Base-by-base conservation (phyloP, 805 yeast species). In the Metschnikowia drakensbergensis region DNA sequence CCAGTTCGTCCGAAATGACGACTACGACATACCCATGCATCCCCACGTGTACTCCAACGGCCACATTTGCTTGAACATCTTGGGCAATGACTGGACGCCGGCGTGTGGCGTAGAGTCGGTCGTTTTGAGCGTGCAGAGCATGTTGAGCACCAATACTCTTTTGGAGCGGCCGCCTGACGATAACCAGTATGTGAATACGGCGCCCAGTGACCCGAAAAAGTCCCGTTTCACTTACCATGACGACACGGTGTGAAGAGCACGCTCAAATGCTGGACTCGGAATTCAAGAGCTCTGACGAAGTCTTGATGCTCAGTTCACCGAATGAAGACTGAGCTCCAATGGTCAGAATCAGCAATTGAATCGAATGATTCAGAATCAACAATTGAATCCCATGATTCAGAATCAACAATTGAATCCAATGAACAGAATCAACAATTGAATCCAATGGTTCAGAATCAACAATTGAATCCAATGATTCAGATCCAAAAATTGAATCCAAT, bases 31-130 rank as follows among this genome's bases (percentile, higher is more conserved):
- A 3, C 92, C 92, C 1, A 56, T 83, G 3, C 90, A 85, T 58
- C 92, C 92, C 0, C 92, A 85, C 58, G 72, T 85, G 3, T 85
- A 85, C 58, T 76, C 84, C 30, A 86, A 86, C 58, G 92, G 91
- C 1, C 91, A 86, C 57, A 85, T 85, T n/a, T 85, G 92, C 59
- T 66, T 85, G 22, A 81, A 85, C 57, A 65, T 86, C 1, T 64
- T 85, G 33, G 88, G 86, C 2, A 74, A 74, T 17, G 84, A 77
- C 37, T 83, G 88, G 88, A 72, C 86, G 0, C 87, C 88, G 0
- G 83, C 82, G 0, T 80, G 81, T 51, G 69, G 78, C 0, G 62
- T 81, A 1, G 74, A 73, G 35, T 67, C 78, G 1, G 63, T 80
- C 0, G 61, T 77, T 8, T 48, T 86, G 25, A 82, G 89, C 10